Evolutionary conservation across 805 yeast genomes (phyloP), one percentile per base, ranked within the genome.

Genomic region (Candida alai): DNA sequence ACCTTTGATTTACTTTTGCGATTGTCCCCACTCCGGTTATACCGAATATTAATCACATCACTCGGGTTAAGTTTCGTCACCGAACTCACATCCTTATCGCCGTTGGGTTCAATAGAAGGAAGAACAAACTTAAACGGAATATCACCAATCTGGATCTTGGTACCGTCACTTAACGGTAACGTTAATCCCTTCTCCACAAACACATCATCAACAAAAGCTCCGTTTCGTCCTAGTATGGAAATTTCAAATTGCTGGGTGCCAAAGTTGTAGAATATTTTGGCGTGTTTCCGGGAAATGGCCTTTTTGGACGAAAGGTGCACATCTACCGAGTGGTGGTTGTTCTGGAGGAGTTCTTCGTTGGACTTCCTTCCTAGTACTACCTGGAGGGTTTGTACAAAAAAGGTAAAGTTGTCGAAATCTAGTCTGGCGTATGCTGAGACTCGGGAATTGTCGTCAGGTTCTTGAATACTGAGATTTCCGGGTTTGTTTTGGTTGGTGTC

Each of bases 361-460:
- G 89, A 83, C 39, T 85, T 74, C 47, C 98, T 72, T n/a, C 98
- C 98, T 28, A 93, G 66, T 6, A 90, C 74, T 2, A 90, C 96
- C 58, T 93, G 97, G 52, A 93, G 70, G 1, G 98, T 93, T 61
- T 93, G 98, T 8, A 93, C 96, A 49, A 90, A 93, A 54, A 93
- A 93, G 3, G 96, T 89, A 56, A 84, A 90, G 43, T 85, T 78
- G 40, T 85, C 96, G 56, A 93, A 93, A 55, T 93, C 97, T 24
- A 93, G 63, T 47, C 88, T 66, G 1, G 93, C 93, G 55, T 76
- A 76, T 3, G 80, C 80, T 17, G 76, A 73, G 20, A 75, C 73
- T 35, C 63, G 55, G 2, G 52, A 42, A 14, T 23, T 22, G n/a
- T 31, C 24, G 19, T 21, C 17, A 12, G 12, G 10, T 20, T 26